These are phyloP conservation scores for Pestalotiopsis fici DNA, from an alignment of 2,329 filamentous ascomycete genomes.

Conservation along the genomic window DNA sequence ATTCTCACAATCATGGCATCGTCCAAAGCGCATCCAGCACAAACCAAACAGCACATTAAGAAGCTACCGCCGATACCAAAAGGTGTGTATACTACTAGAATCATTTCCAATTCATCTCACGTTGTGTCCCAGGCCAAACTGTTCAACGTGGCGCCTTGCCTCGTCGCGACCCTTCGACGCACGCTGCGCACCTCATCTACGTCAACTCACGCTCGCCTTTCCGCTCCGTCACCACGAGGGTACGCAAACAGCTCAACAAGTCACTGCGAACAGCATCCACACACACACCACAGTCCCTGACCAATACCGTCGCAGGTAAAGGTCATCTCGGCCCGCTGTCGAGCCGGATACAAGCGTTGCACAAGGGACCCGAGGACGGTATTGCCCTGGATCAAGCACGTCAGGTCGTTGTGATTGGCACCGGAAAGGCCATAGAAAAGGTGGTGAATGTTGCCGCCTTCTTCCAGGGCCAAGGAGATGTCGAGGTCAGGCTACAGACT, in stretches of 20 bases:
- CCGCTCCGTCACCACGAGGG: slow-evolving; percentile 66
- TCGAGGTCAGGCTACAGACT: slow-evolving; percentile 60
- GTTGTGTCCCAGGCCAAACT: slow-evolving; percentile 39
- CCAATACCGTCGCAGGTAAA: slow-evolving; percentile 40
- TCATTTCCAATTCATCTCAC: slow-evolving; percentile 15
- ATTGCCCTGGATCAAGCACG: slow-evolving; percentile 36
- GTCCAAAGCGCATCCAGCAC: neutral
- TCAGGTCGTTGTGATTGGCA: slow-evolving; percentile 62
- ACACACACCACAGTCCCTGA: slow-evolving; percentile 22
- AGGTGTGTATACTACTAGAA: slow-evolving; percentile 20
- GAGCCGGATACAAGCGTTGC: slow-evolving; percentile 45
- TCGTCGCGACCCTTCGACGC: slow-evolving; percentile 40
- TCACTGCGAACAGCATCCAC: slow-evolving; percentile 40
- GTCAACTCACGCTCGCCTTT: slow-evolving; percentile 66
- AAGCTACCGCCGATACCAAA: slow-evolving; percentile 31
- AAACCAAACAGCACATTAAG: slow-evolving; percentile 18
- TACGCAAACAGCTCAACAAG: slow-evolving; percentile 62
- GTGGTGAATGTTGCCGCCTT: slow-evolving; percentile 63
- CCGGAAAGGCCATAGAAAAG: slow-evolving; percentile 67
- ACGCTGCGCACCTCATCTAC: slow-evolving; percentile 54
- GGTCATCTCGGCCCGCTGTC: slow-evolving; percentile 43
- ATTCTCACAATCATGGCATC: neutral
- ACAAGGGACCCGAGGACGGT: slow-evolving; percentile 29
- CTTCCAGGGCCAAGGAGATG: slow-evolving; percentile 64
- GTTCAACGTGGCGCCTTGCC: slow-evolving; percentile 50